These are phyloP conservation scores for Volvox africanus DNA, from an alignment of 139 green algal species.

Conservation along the genomic window DNA sequence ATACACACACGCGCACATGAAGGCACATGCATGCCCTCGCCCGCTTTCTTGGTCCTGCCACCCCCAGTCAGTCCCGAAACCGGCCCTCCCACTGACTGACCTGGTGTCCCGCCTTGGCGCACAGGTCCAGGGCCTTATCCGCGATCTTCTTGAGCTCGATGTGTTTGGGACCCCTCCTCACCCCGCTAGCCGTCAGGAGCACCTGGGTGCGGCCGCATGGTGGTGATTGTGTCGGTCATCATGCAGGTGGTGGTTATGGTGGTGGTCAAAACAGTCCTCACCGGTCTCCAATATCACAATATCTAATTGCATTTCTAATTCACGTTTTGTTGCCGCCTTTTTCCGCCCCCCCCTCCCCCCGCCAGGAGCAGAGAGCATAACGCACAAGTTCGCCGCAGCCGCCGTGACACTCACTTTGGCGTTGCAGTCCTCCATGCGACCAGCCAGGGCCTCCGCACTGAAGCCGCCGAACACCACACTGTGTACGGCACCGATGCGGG, in stretches of 20 bases:
- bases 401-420: constrained; percentile 48
- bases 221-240: too few species aligned
- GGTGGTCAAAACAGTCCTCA: too few species aligned
- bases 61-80: background rate
- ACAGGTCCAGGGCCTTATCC: constrained; percentile 60
- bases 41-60: too few species aligned
- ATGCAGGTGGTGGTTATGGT: too few species aligned
- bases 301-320: too few species aligned
- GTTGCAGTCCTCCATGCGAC: constrained; percentile 67
- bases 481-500: constrained; percentile 95
- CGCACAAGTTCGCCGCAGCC: too few species aligned
- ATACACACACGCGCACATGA: too few species aligned
- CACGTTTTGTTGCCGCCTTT: too few species aligned
- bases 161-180: constrained; percentile 78
- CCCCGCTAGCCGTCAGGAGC: constrained; percentile 81
- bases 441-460: constrained; percentile 85
- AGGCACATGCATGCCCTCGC: too few species aligned
- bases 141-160: constrained; percentile 83
- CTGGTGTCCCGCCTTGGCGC: constrained; percentile 22
- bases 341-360: background rate
- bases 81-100: background rate
- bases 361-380: background rate
- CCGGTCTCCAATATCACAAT: too few species aligned
- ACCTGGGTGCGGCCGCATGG: constrained; percentile 43
- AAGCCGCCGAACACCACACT: constrained; percentile 98